Evolutionary conservation across 2,329 filamentous ascomycete species (phyloP).

Genomic region (Diaporthe ilicicola): DNA sequence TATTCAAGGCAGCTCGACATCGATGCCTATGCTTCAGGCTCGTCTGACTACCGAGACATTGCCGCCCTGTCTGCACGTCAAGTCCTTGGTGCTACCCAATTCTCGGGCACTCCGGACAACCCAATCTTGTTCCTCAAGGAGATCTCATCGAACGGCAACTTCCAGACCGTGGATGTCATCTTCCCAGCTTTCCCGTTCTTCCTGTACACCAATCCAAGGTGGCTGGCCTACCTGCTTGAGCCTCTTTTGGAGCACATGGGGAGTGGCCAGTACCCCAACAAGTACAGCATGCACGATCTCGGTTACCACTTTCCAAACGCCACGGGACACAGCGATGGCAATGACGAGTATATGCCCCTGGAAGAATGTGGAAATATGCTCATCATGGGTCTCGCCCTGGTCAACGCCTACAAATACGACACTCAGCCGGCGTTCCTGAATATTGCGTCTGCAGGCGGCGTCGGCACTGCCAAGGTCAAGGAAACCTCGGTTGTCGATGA

Average conservation of each 20-base stretch:
- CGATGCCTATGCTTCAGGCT: slow-evolving; percentile 78
- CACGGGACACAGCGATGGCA: slow-evolving; percentile 75
- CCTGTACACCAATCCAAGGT: slow-evolving; percentile 82
- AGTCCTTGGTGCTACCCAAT: slow-evolving; percentile 80
- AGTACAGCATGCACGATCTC: slow-evolving; percentile 82
- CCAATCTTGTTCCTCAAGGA: slow-evolving; percentile 85
- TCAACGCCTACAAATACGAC: slow-evolving; percentile 76
- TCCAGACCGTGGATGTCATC: slow-evolving; percentile 87
- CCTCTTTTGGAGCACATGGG: slow-evolving; percentile 83
- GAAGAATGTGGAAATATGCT: slow-evolving; percentile 81
- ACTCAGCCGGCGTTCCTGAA: slow-evolving; percentile 60
- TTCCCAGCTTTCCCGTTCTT: slow-evolving; percentile 89
- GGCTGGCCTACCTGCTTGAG: slow-evolving; percentile 82
- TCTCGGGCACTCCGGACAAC: slow-evolving; percentile 75
- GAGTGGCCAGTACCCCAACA: slow-evolving; percentile 84
- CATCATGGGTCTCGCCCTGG: slow-evolving; percentile 79
- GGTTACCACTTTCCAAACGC: slow-evolving; percentile 78
- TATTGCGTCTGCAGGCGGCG: slow-evolving; percentile 34
- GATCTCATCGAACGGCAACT: slow-evolving; percentile 85
- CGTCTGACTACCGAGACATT: slow-evolving; percentile 79
- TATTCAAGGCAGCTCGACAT: slow-evolving; percentile 76
- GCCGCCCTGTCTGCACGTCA: slow-evolving; percentile 81
- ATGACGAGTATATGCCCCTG: slow-evolving; percentile 78
- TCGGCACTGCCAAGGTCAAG: slow-evolving; percentile 24
- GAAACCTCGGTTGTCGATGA: slow-evolving; percentile 34